These are phyloP conservation scores for Yarrowia hollandica DNA, from an alignment of 805 yeast genomes.

Conservation along the genomic window DNA sequence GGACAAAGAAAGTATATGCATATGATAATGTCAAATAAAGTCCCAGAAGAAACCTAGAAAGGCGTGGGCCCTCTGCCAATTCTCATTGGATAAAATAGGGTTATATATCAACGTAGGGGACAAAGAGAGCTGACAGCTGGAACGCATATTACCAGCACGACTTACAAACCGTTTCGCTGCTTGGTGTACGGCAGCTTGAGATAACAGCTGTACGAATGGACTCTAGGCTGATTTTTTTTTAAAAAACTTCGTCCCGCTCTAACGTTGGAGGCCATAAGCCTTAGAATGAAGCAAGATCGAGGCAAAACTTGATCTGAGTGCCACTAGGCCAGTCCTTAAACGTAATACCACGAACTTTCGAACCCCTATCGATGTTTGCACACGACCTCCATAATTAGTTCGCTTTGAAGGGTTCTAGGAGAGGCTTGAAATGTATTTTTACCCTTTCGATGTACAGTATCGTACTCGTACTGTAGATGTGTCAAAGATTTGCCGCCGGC, in stretches of 20 bases:
- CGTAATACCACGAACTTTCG: neutral
- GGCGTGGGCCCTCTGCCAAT: neutral
- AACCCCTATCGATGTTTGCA: neutral
- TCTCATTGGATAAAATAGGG: conserved; percentile 22
- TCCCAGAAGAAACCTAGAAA: neutral
- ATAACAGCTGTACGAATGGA: too few relatives aligned
- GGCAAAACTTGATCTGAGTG: conserved; percentile 1
- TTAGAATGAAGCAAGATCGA: conserved; percentile 6
- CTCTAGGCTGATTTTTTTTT: neutral
- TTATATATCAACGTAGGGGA: neutral
- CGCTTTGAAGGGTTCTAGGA: too few relatives aligned
- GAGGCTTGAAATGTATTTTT: too few relatives aligned
- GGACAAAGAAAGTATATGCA: conserved; percentile 7
- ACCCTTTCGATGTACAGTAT: too few relatives aligned
- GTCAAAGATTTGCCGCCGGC: too few relatives aligned
- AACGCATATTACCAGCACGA: conserved; percentile 18
- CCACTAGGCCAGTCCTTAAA: conserved; percentile 18
- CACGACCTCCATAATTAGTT: conserved; percentile 6
- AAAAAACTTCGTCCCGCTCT: too few relatives aligned
- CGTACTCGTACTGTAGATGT: too few relatives aligned
- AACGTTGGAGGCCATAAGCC: conserved; percentile 10
- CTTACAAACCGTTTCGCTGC: conserved; percentile 6
- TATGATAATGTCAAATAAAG: conserved; percentile 19
- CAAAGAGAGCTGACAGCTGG: conserved; percentile 12
- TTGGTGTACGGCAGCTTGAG: neutral